A percentile compares a stretch with the other conserved stretches of the same genome.
These are phyloP conservation scores for Cenchrus fungigraminus DNA, from an alignment of 176 grass and related monocot genomes.

Conservation along the genomic window DNA sequence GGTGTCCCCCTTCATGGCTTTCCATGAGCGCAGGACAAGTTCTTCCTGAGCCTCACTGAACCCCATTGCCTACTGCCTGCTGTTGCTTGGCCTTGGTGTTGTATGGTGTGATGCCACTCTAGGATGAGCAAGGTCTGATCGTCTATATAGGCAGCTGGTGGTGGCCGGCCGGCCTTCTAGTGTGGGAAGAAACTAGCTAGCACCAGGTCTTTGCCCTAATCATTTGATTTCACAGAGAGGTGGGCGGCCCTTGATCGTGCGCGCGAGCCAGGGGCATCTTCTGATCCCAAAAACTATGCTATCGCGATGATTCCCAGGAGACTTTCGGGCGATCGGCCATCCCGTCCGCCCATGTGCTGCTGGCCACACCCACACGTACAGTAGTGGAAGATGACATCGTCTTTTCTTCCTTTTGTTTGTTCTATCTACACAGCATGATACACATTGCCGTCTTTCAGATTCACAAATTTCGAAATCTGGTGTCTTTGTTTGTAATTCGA, in stretches of 20 bases:
- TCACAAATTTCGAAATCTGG: no score
- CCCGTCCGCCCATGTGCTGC: conserved; percentile 7
- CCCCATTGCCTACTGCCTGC: conserved; percentile 15
- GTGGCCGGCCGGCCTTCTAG: background rate
- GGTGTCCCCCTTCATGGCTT: conserved; percentile 68
- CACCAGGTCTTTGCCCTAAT: no score
- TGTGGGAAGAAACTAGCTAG: background rate
- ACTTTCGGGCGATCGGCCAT: background rate
- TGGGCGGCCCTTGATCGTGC: conserved; percentile 10
- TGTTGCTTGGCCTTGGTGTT: no score
- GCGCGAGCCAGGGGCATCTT: conserved; percentile 21
- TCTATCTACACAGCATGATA: no score
- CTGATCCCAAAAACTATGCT: background rate
- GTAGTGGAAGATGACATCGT: background rate
- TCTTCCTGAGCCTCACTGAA: conserved; percentile 75
- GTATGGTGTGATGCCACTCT: background rate
- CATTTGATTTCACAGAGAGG: background rate
- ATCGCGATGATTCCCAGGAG: conserved; percentile 7
- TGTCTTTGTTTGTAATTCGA: no score
- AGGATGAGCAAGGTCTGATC: background rate
- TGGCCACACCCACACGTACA: background rate
- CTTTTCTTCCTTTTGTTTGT: background rate
- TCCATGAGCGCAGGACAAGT: conserved; percentile 79
- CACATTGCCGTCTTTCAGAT: background rate
- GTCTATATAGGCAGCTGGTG: conserved; percentile 34